A percentile compares a stretch with the other conserved stretches of the same genome.
Conservation (phyloP, 495 filamentous ascomycete genomes). For the Staphylotrichum longicolle region DNA sequence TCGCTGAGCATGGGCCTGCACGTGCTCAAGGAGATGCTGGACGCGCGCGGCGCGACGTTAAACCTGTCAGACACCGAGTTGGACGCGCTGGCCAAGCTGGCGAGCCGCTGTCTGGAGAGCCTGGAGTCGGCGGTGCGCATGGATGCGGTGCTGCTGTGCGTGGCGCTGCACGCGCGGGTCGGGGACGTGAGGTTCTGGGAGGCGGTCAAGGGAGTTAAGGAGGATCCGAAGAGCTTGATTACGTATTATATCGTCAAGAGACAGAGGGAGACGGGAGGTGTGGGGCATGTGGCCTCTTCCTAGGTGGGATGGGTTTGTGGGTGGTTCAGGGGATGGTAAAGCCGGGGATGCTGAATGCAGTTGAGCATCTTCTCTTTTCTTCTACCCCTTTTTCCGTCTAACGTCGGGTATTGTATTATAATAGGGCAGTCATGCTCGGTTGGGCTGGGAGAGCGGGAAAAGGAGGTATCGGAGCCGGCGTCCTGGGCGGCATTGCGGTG, state of each 20-base stretch:
- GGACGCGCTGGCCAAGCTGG: constrained; percentile 51
- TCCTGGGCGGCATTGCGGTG: neutral
- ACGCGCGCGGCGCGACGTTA: constrained; percentile 37
- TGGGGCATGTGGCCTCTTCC: neutral
- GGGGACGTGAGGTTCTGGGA: constrained; percentile 65
- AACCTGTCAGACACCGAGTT: constrained; percentile 45
- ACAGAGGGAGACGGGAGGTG: constrained; percentile 43
- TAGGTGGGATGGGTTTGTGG: neutral
- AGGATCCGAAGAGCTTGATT: constrained; percentile 70
- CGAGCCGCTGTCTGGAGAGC: constrained; percentile 62
- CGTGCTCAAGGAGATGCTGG: constrained; percentile 54
- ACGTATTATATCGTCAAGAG: constrained; percentile 79
- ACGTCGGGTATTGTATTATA: neutral
- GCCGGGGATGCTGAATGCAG: neutral
- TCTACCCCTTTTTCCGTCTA: neutral
- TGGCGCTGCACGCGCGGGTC: constrained; percentile 67
- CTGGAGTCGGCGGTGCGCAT: constrained; percentile 75
- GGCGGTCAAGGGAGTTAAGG: constrained; percentile 58
- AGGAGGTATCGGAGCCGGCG: neutral
- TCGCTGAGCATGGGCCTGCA: constrained; percentile 60
- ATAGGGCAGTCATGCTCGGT: neutral
- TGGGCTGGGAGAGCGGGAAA: neutral
- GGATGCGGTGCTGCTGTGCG: constrained; percentile 73
- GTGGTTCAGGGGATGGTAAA: too few species aligned
- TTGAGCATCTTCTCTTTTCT: neutral